These are phyloP conservation scores for Tulasnella sp. DNA, from an alignment of 768 basidiomycete species.

Conservation along the genomic window DNA sequence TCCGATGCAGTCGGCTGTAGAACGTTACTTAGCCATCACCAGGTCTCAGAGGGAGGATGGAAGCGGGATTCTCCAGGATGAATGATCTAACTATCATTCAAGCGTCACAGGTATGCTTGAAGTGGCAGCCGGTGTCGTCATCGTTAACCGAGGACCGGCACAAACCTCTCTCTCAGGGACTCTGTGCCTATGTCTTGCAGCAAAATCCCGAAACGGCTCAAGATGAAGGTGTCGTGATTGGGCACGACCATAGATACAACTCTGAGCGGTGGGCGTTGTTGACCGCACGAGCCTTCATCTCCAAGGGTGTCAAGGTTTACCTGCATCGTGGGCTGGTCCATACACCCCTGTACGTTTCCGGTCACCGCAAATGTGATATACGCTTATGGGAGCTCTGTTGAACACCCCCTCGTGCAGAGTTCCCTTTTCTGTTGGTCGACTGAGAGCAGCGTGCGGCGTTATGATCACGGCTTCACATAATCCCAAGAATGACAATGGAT, in stretches of 20 bases:
- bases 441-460: constrained; percentile 67
- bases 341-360: constrained; percentile 54
- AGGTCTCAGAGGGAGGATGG: constrained; percentile 76
- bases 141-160: background rate
- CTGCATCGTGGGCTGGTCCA: constrained; percentile 60
- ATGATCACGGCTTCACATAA: constrained; percentile 90
- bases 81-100: constrained; percentile 78
- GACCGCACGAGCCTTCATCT: constrained; percentile 59
- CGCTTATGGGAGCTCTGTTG: background rate
- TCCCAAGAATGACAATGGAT: constrained; percentile 86
- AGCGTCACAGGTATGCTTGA: constrained; percentile 52
- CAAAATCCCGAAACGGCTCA: constrained; percentile 39
- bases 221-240: constrained; percentile 62
- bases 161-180: constrained; percentile 37
- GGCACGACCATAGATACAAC: constrained; percentile 77
- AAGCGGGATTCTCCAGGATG: constrained; percentile 85
- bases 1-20: constrained; percentile 21
- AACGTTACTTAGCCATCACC: background rate
- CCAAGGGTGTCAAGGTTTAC: constrained; percentile 55
- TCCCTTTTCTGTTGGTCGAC: constrained; percentile 58
- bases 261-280: constrained; percentile 67
- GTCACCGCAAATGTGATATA: background rate
- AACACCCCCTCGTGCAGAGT: constrained; percentile 41
- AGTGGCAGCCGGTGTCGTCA: constrained; percentile 9
- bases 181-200: constrained; percentile 56